A percentile compares a stretch with the other conserved stretches of the same genome.
Evolutionary conservation across 257 asterid genomes (phyloP).

Genomic region (Lavandula angustifolia): DNA sequence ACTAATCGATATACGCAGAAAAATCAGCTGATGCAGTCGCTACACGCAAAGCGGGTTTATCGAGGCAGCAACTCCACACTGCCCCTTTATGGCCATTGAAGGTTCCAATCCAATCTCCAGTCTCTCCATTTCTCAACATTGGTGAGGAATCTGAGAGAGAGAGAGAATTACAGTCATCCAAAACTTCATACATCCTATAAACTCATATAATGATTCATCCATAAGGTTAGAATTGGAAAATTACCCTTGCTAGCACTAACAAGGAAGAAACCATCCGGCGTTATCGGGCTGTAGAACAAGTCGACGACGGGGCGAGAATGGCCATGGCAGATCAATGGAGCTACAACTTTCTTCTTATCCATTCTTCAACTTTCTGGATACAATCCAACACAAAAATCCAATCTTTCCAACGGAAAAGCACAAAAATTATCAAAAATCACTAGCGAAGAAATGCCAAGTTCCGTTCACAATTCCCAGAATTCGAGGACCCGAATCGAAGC

Average conservation of each 20-base stretch:
- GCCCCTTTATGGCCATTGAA: constrained; percentile 99
- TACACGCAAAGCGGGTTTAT: constrained; percentile 84
- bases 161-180: constrained; percentile 24
- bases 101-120: constrained; percentile 99
- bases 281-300: constrained; percentile 89
- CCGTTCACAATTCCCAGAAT: constrained; percentile 25
- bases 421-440: constrained; percentile 12
- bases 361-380: constrained; percentile 38
- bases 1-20: constrained; percentile 66
- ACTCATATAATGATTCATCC: constrained; percentile 9
- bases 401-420: neutral
- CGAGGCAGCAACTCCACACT: constrained; percentile 94
- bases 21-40: constrained; percentile 98
- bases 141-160: constrained; percentile 75
- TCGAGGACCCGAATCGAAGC: too few relatives aligned
- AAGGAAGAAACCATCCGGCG: constrained; percentile 94
- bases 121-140: constrained; percentile 95
- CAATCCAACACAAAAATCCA: constrained; percentile 3
- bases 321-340: constrained; percentile 96
- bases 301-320: constrained; percentile 99
- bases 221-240: neutral
- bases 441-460: constrained; percentile 22
- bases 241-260: constrained; percentile 99
- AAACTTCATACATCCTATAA: too few relatives aligned
- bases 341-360: constrained; percentile 90